Base-by-base conservation (phyloP, 305 asterid species). In the Fraxinus dipetala region DNA sequence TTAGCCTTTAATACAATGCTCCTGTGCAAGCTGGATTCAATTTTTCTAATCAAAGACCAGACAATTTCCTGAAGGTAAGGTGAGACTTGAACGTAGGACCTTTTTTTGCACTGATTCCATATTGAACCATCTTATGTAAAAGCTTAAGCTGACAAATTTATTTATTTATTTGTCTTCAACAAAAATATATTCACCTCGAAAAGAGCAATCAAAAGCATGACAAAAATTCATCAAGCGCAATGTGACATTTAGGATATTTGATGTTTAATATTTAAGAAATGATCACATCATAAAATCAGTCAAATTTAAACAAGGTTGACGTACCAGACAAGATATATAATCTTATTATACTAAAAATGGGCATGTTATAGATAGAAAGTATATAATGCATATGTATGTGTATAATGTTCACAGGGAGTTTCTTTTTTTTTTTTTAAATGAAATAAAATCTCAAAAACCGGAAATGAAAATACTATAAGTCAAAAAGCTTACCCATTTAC, bases 401-500 rank as follows among this genome's bases (percentile, higher is more conserved):
- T 22, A 77, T 67, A 77, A 13, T 54, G 79, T 77, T 77, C 16
- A 54, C 35, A 51, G 38, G 40, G 56, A 13, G 10, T 34, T 34
- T 34, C 5, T 28, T 30, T 34, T 34, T 34, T 38, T 59, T 31
- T 26, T 70, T 75, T 14, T 3, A 9, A 36, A 26, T 11, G 4
- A 40, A 70, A 84, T 3, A 51, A 36, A 26, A 78, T 77, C 26
- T 24, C 31, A 40, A 36, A 79, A 38, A n/a, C 79, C 48, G 11
- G 48, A 45, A 40, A 31, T 13, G 5, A n/a, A 76, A 56, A 76
- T 30, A 35, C 82, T 36, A 43, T 24, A 79, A 51, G 30, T 75
- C 70, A 31, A 78, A 85, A 76, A 43, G 82, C 87, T 79, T 86
- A 91, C 99, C 99, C 98, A 56, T 93, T 93, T 83, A 98, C 97